These are phyloP conservation scores for Puccinia hordei DNA, from an alignment of 1,284 basidiomycete species.

Conservation along the genomic window DNA sequence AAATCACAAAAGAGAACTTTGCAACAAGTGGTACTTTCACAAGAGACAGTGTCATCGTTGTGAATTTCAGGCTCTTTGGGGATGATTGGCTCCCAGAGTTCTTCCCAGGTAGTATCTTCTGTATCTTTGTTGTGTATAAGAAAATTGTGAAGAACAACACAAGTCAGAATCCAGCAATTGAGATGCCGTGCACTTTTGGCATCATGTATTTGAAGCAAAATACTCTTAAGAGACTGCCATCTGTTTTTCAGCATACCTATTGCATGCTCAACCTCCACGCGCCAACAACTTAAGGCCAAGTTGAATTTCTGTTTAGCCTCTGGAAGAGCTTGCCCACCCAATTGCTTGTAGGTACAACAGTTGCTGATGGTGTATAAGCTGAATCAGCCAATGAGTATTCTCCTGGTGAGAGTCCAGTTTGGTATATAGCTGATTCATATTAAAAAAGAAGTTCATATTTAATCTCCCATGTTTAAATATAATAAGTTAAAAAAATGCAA, in stretches of 20 bases:
- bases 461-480: not conserved
- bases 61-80: not conserved
- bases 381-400: conserved; percentile 27
- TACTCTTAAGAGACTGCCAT: conserved; percentile 15
- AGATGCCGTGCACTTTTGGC: no score
- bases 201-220: not conserved
- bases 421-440: not conserved
- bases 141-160: conserved; percentile 7
- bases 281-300: not conserved
- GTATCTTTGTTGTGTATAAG: not conserved
- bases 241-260: conserved; percentile 24
- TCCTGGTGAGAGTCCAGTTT: not conserved
- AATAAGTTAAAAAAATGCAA: not conserved
- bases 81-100: not conserved
- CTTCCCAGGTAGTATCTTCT: not conserved
- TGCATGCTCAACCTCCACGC: conserved; percentile 20
- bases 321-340: not conserved
- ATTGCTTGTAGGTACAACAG: conserved; percentile 14
- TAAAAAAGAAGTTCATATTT: not conserved
- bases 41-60: not conserved
- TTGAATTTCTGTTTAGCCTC: conserved; percentile 10
- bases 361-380: conserved; percentile 8
- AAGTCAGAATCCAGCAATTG: not conserved
- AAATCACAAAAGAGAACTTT: not conserved
- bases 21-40: not conserved